A percentile compares a stretch with the other conserved stretches of the same genome.
Evolutionary conservation across 495 filamentous ascomycete genomes (phyloP).

Genomic region (Tuber brumale): DNA sequence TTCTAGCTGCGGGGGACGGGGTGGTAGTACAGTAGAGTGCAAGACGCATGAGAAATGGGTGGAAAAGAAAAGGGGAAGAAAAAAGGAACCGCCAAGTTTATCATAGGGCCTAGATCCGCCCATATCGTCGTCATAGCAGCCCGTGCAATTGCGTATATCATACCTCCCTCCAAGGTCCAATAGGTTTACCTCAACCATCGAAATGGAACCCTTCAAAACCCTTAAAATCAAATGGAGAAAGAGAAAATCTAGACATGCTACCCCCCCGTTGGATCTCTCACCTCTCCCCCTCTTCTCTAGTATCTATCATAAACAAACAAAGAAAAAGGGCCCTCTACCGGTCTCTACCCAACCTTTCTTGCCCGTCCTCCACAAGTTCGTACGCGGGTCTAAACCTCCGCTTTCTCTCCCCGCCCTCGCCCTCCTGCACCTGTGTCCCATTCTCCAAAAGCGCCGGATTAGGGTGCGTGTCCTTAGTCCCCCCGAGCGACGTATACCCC

Average conservation of each 20-base stretch:
- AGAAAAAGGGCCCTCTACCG: conserved; percentile 30
- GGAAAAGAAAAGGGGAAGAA: not conserved
- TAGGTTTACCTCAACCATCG: not conserved
- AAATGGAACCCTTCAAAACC: not conserved
- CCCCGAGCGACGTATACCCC: conserved; percentile 81
- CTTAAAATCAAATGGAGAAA: not conserved
- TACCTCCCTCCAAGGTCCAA: not conserved
- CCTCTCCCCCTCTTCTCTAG: not conserved
- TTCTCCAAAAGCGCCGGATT: conserved; percentile 61
- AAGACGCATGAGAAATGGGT: not conserved
- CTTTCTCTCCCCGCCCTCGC: conserved; percentile 39
- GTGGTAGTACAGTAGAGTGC: not conserved
- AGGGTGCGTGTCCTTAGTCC: conserved; percentile 80
- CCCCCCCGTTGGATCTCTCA: not conserved
- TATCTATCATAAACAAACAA: not conserved
- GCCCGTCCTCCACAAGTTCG: conserved; percentile 72
- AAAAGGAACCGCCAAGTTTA: not conserved
- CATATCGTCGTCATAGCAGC: not conserved
- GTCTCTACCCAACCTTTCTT: conserved; percentile 78
- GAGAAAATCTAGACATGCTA: not conserved
- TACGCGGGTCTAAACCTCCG: conserved; percentile 71
- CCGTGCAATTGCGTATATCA: not conserved
- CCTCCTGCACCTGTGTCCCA: conserved; percentile 39
- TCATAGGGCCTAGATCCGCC: not conserved
- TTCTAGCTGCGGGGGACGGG: not conserved